Percentiles rank a stretch among this genome's conserved stretches.
phyloP scores from a whole-genome alignment of 2,329 filamentous ascomycete species.

The Magnaporthiopsis poae region DNA sequence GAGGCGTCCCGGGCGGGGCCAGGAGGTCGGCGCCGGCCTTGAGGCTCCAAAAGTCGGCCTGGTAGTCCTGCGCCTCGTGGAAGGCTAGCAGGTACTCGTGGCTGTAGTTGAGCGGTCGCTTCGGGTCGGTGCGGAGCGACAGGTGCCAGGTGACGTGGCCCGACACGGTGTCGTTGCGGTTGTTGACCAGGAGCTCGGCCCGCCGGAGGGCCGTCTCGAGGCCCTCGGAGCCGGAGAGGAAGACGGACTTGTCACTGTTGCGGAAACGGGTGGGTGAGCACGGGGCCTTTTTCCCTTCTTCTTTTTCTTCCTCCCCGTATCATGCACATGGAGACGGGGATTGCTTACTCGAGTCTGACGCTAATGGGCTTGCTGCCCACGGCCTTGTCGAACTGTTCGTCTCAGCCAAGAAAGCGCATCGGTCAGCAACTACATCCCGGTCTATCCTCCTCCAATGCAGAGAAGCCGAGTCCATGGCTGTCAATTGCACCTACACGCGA shows the following conservation, averaged over 20 bases:
- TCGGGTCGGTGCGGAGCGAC: background rate
- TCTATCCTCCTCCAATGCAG: too few relatives aligned
- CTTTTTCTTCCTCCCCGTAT: too few relatives aligned
- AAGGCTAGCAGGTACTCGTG: constrained; percentile 4
- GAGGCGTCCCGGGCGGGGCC: background rate
- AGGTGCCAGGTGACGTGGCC: constrained; percentile 3
- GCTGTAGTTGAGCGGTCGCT: constrained; percentile 1
- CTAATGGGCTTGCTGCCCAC: too few relatives aligned
- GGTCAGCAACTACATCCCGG: too few relatives aligned
- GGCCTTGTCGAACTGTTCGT: too few relatives aligned
- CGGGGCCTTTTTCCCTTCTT: too few relatives aligned
- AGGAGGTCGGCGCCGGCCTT: background rate
- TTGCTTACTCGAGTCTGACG: too few relatives aligned
- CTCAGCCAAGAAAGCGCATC: too few relatives aligned
- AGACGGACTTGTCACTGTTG: constrained; percentile 5
- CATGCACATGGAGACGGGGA: too few relatives aligned
- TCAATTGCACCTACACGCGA: background rate
- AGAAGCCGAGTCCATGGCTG: too few relatives aligned
- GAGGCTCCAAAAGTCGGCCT: constrained; percentile 6
- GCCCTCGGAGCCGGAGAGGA: constrained; percentile 3
- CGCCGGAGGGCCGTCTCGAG: constrained; percentile 1
- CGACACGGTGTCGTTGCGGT: constrained; percentile 1
- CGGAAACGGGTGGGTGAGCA: background rate
- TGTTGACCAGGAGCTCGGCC: constrained; percentile 1
- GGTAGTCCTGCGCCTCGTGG: constrained; percentile 3